Conservation (phyloP, 805 yeast species). For the Ogataea nonfermentans region DNA sequence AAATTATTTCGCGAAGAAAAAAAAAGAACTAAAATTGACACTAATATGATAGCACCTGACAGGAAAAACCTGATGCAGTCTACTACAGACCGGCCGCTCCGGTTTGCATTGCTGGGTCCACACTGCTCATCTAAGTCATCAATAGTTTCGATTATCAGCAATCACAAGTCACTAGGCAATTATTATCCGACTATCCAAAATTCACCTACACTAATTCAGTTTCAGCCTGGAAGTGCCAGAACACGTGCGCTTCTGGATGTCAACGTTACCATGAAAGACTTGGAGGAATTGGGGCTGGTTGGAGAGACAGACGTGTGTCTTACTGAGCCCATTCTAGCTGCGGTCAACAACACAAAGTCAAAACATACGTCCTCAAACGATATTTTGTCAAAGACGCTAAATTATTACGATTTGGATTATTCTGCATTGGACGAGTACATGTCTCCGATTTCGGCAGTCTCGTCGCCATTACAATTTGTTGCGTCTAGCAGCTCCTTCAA, state of each 20-base stretch:
- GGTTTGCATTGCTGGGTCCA: constrained; percentile 35
- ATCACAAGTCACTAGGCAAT: constrained; percentile 47
- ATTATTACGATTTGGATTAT: constrained; percentile 32
- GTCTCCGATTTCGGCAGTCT: constrained; percentile 13
- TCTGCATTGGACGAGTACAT: constrained; percentile 15
- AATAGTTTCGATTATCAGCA: constrained; percentile 31
- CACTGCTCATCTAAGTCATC: constrained; percentile 33
- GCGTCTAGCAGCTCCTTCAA: constrained; percentile 9
- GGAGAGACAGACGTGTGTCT: constrained; percentile 13
- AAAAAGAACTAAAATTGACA: neutral
- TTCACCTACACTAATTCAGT: constrained; percentile 57
- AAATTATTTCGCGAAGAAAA: neutral
- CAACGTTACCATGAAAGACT: constrained; percentile 41
- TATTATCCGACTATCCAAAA: constrained; percentile 72
- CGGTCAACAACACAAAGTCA: constrained; percentile 10
- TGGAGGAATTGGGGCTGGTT: constrained; percentile 29
- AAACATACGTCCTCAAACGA: constrained; percentile 11
- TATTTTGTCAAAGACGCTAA: constrained; percentile 20
- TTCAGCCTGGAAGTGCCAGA: constrained; percentile 39
- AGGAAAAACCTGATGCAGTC: constrained; percentile 27
- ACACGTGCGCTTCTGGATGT: constrained; percentile 48
- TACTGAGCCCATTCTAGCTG: constrained; percentile 17
- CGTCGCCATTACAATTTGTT: constrained; percentile 13
- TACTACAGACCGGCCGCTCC: constrained; percentile 30
- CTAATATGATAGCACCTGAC: constrained; percentile 4